phyloP scores from a whole-genome alignment of 148 eudicot genomes.

The Chenopodium suecicum region DNA sequence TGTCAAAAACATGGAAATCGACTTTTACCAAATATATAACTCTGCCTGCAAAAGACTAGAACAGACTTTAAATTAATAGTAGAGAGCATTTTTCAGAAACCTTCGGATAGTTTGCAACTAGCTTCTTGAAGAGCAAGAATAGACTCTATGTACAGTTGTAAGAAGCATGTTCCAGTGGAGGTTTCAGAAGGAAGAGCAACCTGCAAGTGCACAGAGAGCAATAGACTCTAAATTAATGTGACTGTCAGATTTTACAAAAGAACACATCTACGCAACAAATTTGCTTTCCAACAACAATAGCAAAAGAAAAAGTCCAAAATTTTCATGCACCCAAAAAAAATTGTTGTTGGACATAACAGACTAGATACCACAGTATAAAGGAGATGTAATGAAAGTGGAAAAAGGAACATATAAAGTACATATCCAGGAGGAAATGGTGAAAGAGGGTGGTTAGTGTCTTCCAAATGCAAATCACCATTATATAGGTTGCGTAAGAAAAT shows the following conservation, averaged over 20 bases:
- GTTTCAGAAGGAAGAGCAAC: slow-evolving; percentile 92
- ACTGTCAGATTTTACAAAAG: neutral
- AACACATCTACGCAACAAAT: neutral
- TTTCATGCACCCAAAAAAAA: neutral
- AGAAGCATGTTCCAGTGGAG: slow-evolving; percentile 74
- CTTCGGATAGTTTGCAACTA: slow-evolving; percentile 59
- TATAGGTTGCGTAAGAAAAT: neutral
- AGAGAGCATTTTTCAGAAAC: slow-evolving; percentile 41
- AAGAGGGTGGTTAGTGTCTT: neutral
- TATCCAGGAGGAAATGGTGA: neutral
- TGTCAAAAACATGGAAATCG: neutral
- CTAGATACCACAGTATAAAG: neutral
- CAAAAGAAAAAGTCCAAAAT: neutral
- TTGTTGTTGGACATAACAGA: neutral
- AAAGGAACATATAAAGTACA: neutral
- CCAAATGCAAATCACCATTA: neutral
- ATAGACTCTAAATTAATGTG: neutral
- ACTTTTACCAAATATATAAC: neutral
- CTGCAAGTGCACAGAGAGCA: slow-evolving; percentile 39
- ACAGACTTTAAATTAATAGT: neutral
- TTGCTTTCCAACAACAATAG: neutral
- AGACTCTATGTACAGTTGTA: slow-evolving; percentile 86
- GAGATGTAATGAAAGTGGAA: neutral
- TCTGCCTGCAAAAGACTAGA: neutral
- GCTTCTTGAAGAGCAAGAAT: slow-evolving; percentile 87